A percentile compares a stretch with the other conserved stretches of the same genome.
phyloP scores from a whole-genome alignment of 2,329 filamentous ascomycete genomes.

The Diaporthe aspalathi region DNA sequence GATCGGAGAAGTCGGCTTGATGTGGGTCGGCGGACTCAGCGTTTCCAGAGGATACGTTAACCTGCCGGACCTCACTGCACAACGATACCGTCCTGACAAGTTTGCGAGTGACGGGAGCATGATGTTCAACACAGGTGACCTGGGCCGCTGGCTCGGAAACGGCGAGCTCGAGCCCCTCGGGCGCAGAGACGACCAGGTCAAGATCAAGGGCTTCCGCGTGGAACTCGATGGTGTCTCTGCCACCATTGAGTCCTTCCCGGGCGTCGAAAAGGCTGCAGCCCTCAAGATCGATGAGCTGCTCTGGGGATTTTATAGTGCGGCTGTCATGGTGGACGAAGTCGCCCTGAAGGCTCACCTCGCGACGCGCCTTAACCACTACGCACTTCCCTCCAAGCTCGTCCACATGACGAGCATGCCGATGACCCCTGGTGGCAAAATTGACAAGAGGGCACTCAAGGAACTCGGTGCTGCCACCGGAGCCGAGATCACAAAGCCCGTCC shows the following conservation, averaged over 20 bases:
- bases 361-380: slow-evolving; percentile 65
- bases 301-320: slow-evolving; percentile 61
- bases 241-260: slow-evolving; percentile 58
- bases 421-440: slow-evolving; percentile 67
- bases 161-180: slow-evolving; percentile 67
- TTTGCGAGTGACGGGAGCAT: slow-evolving; percentile 63
- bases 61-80: slow-evolving; percentile 61
- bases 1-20: slow-evolving; percentile 61
- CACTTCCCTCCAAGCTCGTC: slow-evolving; percentile 60
- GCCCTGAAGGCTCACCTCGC: slow-evolving; percentile 55
- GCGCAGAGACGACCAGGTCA: slow-evolving; percentile 71
- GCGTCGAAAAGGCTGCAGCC: slow-evolving; percentile 60
- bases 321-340: slow-evolving; percentile 49
- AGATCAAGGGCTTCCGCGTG: slow-evolving; percentile 72
- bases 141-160: slow-evolving; percentile 64
- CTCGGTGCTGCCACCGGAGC: slow-evolving; percentile 7
- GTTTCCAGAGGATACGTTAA: slow-evolving; percentile 68
- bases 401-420: slow-evolving; percentile 58
- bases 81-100: slow-evolving; percentile 61
- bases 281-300: slow-evolving; percentile 60
- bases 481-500: slow-evolving; percentile 35
- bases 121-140: slow-evolving; percentile 72
- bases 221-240: slow-evolving; percentile 68
- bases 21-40: slow-evolving; percentile 68
- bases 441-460: slow-evolving; percentile 58